Conservation (phyloP, 441 rosid genomes). For the Hura crepitans region DNA sequence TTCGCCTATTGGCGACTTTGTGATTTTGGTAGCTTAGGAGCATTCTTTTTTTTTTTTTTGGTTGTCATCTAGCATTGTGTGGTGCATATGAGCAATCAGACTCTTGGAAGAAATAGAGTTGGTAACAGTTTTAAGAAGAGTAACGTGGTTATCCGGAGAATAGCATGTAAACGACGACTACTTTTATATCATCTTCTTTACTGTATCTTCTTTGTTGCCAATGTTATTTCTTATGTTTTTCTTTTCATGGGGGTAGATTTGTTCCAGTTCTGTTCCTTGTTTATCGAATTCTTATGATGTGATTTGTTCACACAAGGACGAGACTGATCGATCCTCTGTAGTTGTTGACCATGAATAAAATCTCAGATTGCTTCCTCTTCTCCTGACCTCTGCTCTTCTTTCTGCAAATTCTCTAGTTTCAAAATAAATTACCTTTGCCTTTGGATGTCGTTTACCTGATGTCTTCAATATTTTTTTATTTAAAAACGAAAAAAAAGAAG, state of each 20-base stretch:
- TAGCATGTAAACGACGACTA: slow-evolving; percentile 25
- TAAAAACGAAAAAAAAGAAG: too few species aligned
- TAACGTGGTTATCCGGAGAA: slow-evolving; percentile 31
- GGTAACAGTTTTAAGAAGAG: slow-evolving; percentile 28
- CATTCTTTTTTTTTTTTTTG: slow-evolving; percentile 37
- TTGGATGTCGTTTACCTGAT: too few species aligned
- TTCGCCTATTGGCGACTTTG: slow-evolving; percentile 37
- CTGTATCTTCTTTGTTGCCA: background rate
- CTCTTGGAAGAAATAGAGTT: too few species aligned
- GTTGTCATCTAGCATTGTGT: slow-evolving; percentile 26
- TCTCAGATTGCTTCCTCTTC: background rate
- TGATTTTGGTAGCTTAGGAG: slow-evolving; percentile 59
- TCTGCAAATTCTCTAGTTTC: background rate
- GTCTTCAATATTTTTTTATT: too few species aligned
- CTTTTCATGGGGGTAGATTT: background rate
- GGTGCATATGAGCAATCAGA: slow-evolving; percentile 38
- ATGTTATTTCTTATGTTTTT: background rate
- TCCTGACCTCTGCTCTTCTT: background rate
- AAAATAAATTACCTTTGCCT: too few species aligned
- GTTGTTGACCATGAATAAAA: background rate
- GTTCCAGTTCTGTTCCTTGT: background rate
- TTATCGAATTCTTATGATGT: too few species aligned
- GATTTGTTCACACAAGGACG: too few species aligned
- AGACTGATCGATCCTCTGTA: background rate
- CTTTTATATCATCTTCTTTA: background rate